These are phyloP conservation scores for Marasmius fiardii DNA, from an alignment of 1,284 basidiomycete genomes.

Conservation along the genomic window DNA sequence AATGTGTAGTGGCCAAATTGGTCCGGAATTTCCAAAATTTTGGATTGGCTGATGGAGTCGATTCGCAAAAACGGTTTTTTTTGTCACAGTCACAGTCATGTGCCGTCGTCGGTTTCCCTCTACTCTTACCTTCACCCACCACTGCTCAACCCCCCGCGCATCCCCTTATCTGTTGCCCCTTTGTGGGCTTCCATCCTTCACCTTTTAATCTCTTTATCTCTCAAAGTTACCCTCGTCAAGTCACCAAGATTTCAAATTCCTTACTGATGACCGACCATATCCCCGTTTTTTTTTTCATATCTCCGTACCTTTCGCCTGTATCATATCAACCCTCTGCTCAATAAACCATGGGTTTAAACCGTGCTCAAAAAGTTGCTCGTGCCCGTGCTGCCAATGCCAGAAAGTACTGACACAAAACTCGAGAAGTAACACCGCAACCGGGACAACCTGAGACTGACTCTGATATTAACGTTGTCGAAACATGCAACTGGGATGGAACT, in stretches of 20 bases:
- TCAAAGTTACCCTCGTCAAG: background rate
- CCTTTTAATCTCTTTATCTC: background rate
- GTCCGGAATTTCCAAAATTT: background rate
- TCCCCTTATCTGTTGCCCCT: no score
- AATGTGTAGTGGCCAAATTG: background rate
- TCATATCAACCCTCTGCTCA: background rate
- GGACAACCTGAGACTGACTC: background rate
- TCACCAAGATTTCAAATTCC: background rate
- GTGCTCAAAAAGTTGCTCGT: background rate
- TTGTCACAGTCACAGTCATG: background rate
- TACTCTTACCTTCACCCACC: background rate
- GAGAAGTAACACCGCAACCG: background rate
- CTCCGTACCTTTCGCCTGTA: background rate
- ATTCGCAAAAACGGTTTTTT: background rate
- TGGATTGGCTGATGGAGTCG: background rate
- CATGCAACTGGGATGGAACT: constrained; percentile 5
- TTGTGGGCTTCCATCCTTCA: background rate
- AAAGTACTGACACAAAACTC: background rate
- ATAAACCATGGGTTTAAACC: background rate
- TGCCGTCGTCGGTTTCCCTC: background rate
- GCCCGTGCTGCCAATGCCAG: background rate
- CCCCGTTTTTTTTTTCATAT: background rate
- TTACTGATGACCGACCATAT: background rate
- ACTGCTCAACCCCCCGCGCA: no score
- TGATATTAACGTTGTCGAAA: background rate